Conservation (phyloP, 148 eudicot genomes). For the Vaccinium macrocarpon region DNA sequence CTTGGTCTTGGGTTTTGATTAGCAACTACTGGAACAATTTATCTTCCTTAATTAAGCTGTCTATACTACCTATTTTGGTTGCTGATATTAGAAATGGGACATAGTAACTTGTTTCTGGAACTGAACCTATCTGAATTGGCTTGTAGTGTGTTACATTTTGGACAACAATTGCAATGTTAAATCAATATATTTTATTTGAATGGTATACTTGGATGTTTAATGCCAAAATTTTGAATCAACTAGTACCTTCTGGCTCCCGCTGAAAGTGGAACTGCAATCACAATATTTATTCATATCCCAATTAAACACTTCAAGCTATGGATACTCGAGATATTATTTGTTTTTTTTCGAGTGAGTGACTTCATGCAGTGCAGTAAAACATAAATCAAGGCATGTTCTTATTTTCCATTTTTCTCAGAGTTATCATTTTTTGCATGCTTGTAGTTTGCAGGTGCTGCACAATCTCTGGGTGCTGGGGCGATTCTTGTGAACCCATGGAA, state of each 20-base stretch:
- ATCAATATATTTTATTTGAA: not conserved
- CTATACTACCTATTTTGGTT: not conserved
- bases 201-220: not conserved
- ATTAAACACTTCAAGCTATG: not conserved
- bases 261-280: not conserved
- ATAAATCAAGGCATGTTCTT: not conserved
- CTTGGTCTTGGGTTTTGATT: not conserved
- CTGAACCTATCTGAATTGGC: not conserved
- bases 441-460: conserved; percentile 99
- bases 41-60: not conserved
- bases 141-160: not conserved
- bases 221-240: not conserved
- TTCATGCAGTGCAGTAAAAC: not conserved
- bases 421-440: not conserved
- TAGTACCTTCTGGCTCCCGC: not conserved
- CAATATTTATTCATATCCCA: not conserved
- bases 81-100: not conserved
- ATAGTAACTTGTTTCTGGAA: not conserved
- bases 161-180: not conserved
- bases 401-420: not conserved
- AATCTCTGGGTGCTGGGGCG: conserved; percentile 96
- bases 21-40: not conserved
- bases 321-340: not conserved
- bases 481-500: conserved; percentile 96
- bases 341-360: not conserved